A percentile compares a stretch with the other conserved stretches of the same genome.
Conservation (phyloP, 2,329 filamentous ascomycete species). For the Teratosphaeria pseudoeucalypti region DNA sequence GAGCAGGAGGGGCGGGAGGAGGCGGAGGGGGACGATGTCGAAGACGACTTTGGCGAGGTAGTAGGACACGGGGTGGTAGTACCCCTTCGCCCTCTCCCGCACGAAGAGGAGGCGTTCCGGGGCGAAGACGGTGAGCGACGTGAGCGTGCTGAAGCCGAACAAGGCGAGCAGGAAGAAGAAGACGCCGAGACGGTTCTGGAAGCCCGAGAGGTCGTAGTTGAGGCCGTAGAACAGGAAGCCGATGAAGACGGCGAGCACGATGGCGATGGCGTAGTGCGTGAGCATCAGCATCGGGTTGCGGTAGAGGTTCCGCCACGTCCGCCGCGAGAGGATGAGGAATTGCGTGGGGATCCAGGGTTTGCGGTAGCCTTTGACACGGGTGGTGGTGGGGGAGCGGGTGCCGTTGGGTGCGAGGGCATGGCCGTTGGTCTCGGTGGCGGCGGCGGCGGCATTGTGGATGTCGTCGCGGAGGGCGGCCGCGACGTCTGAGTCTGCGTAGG, state of each 20-base stretch:
- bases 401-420: conserved; percentile 24
- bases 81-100: conserved; percentile 88
- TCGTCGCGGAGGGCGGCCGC: conserved; percentile 65
- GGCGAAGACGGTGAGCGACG: conserved; percentile 86
- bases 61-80: conserved; percentile 89
- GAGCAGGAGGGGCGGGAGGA: conserved; percentile 90
- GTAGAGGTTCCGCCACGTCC: conserved; percentile 96
- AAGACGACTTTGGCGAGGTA: conserved; percentile 97
- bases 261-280: conserved; percentile 95
- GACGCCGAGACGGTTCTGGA: conserved; percentile 91
- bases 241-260: conserved; percentile 83
- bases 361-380: conserved; percentile 61
- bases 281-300: conserved; percentile 97
- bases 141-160: conserved; percentile 94
- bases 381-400: conserved; percentile 38
- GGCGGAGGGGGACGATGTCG: conserved; percentile 86
- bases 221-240: conserved; percentile 94
- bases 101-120: conserved; percentile 84
- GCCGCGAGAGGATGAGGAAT: conserved; percentile 77
- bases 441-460: conserved; percentile 61
- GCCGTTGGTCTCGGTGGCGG: conserved; percentile 54
- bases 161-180: conserved; percentile 96
- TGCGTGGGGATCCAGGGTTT: conserved; percentile 71
- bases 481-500: conserved; percentile 70
- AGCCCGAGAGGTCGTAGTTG: conserved; percentile 90